These are phyloP conservation scores for Galeopsis tetrahit DNA, from an alignment of 257 asterid genomes.

Conservation along the genomic window DNA sequence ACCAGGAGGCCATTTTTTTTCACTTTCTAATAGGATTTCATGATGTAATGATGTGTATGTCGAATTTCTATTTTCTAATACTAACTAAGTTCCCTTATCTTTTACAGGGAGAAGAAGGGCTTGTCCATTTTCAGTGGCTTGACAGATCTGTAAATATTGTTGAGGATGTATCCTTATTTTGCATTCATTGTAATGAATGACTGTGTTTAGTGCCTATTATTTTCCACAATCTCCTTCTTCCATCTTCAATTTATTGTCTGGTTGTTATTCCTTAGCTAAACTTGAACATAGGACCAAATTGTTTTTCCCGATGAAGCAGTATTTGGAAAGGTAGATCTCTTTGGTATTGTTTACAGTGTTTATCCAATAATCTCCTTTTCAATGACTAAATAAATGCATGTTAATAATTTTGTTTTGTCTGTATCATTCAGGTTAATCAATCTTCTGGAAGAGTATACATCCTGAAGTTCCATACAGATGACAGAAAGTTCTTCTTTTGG, in stretches of 20 bases:
- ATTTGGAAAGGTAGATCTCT: slow-evolving; percentile 72
- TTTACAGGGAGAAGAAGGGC: slow-evolving; percentile 88
- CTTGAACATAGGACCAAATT: slow-evolving; percentile 78
- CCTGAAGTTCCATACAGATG: slow-evolving; percentile 83
- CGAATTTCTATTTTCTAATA: slow-evolving; percentile 4
- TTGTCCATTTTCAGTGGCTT: slow-evolving; percentile 88
- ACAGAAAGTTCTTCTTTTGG: slow-evolving; percentile 94
- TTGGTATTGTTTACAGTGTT: slow-evolving; percentile 22
- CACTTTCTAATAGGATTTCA: slow-evolving; percentile 20
- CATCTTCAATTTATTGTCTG: slow-evolving; percentile 21
- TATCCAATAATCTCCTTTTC: slow-evolving; percentile 6
- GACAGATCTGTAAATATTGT: slow-evolving; percentile 68
- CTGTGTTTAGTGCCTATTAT: slow-evolving; percentile 20
- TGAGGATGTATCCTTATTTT: slow-evolving; percentile 83
- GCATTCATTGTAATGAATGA: slow-evolving; percentile 15
- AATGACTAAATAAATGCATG: not conserved
- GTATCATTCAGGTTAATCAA: slow-evolving; percentile 71
- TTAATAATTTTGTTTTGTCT: slow-evolving; percentile 24
- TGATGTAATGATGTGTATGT: not conserved
- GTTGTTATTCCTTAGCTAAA: slow-evolving; percentile 54
- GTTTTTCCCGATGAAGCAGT: slow-evolving; percentile 89
- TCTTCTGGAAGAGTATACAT: slow-evolving; percentile 91
- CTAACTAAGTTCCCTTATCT: slow-evolving; percentile 25
- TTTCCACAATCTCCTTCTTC: slow-evolving; percentile 10
- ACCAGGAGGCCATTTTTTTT: not conserved